Evolutionary conservation across 805 yeast species (phyloP), one percentile per base, ranked within the genome.

Genomic region (Wickerhamiella galacta): DNA sequence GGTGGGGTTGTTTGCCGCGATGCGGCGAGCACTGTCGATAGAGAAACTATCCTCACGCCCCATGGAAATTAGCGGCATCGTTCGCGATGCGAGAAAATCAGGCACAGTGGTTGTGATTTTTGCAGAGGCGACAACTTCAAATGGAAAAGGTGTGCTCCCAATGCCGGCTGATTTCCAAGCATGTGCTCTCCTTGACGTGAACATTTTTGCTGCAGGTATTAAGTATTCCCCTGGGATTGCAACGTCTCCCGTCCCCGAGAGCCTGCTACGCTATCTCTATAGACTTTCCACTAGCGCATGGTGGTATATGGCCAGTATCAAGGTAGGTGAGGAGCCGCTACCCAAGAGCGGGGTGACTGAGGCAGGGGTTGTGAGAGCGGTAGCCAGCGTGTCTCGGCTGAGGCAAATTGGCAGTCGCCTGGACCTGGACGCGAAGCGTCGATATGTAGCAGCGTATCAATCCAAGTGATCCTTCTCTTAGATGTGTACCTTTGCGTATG

Each of bases 71-170:
- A 39, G 29, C 3, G 29, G 39, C 5, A 32, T 52, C 6, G 36
- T 39, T 15, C 17, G 27, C 11, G 17, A 32, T 9, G 57, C 57
- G 1, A 41, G 49, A 19, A 45, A 53, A 15, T 48, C 51, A 3
- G 58, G 61, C n/a, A 63, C 65, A 26, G 56, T 61, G 0, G 61
- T 71, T 3, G 73, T 65, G 33, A 43, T 77, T 16, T 70, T 82
- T 37, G 62, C 75, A 3, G 95, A 83, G 47, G 93, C 93, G 0
- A 79, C 93, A 0, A 64, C 93, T 0, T 71, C 93, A 0, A 87
- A 85, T 49, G 90, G 92, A 32, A 72, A 73, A 39, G 72, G 83
- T 0, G 48, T 85, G 1, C 60, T 85, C 39, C 71, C 81, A 3
- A 66, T 78, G 35, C 56, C 58, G 22, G 36, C 48, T 3, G 41